Conservation (phyloP, 345 rosid species). For the Kandelia obovata region DNA sequence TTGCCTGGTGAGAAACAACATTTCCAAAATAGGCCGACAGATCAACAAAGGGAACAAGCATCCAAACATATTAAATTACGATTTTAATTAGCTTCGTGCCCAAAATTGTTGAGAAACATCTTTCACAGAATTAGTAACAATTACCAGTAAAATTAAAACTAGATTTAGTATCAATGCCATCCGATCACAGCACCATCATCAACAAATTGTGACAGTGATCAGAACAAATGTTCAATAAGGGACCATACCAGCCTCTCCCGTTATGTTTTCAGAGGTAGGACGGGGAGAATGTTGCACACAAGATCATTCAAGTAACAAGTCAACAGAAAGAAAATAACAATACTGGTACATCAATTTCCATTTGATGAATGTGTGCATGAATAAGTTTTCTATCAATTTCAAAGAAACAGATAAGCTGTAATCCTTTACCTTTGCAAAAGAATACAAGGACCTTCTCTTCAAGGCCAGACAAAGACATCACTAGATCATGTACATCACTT, state of each 20-base stretch:
- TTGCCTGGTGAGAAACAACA: constrained; percentile 53
- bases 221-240: too few relatives aligned
- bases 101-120: too few relatives aligned
- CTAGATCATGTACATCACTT: constrained; percentile 72
- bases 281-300: too few relatives aligned
- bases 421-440: constrained; percentile 81
- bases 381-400: neutral
- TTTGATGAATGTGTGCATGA: too few relatives aligned
- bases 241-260: too few relatives aligned
- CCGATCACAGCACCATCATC: too few relatives aligned
- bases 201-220: too few relatives aligned
- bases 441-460: constrained; percentile 92
- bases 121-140: too few relatives aligned
- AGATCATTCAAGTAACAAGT: neutral
- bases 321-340: neutral
- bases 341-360: neutral
- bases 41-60: constrained; percentile 4
- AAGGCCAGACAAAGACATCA: constrained; percentile 67
- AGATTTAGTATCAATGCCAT: too few relatives aligned
- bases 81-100: neutral
- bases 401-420: constrained; percentile 12
- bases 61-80: neutral
- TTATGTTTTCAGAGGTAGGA: too few relatives aligned
- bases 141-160: too few relatives aligned
- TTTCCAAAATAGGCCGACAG: neutral